A percentile compares a stretch with the other conserved stretches of the same genome.
Evolutionary conservation across 305 asterid genomes (phyloP).

Genomic region (Plantago lanceolata): DNA sequence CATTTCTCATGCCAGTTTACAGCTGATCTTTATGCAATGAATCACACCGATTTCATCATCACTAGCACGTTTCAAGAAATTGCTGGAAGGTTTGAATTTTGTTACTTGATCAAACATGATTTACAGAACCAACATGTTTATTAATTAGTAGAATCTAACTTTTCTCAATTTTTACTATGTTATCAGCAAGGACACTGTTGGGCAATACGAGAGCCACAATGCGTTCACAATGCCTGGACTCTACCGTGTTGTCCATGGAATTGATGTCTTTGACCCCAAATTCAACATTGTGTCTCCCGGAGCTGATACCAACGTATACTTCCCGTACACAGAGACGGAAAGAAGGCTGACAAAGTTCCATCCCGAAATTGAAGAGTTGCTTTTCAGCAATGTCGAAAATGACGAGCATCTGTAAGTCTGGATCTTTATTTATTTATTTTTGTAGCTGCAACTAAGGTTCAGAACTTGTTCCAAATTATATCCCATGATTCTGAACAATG

Average conservation of each 20-base stretch:
- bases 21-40: slow-evolving; percentile 78
- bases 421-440: background rate
- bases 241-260: slow-evolving; percentile 76
- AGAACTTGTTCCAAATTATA: background rate
- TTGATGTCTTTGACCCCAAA: slow-evolving; percentile 67
- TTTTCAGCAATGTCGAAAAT: slow-evolving; percentile 62
- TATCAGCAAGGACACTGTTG: slow-evolving; percentile 70
- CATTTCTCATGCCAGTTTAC: slow-evolving; percentile 78
- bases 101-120: background rate
- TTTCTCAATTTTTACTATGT: background rate
- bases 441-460: background rate
- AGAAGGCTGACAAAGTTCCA: slow-evolving; percentile 56
- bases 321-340: slow-evolving; percentile 56
- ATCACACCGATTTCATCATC: slow-evolving; percentile 76
- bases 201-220: slow-evolving; percentile 76
- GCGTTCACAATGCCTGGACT: slow-evolving; percentile 84
- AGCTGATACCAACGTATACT: slow-evolving; percentile 62
- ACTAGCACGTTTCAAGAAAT: slow-evolving; percentile 85
- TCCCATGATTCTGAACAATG: background rate
- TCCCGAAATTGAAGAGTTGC: slow-evolving; percentile 71
- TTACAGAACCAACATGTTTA: background rate
- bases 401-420: slow-evolving; percentile 63
- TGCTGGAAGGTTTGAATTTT: slow-evolving; percentile 58
- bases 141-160: slow-evolving; percentile 1
- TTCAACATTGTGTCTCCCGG: slow-evolving; percentile 82